Percentiles rank a stretch among this genome's conserved stretches.
Conservation (phyloP, 345 rosid genomes). For the Citrus maxima region DNA sequence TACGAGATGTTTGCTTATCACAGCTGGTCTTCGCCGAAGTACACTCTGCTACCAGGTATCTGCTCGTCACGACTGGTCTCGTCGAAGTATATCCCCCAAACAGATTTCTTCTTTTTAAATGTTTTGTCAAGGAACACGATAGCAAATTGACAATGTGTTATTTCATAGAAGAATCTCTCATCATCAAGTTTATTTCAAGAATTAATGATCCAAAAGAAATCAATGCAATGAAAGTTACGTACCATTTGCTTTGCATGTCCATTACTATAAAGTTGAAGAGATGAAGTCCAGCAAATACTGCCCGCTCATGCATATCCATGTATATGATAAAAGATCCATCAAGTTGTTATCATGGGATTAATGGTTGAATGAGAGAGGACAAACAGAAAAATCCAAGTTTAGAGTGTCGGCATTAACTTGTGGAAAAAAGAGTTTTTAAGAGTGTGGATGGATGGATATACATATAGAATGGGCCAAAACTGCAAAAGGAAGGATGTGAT, state of each 20-base stretch:
- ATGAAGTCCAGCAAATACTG: slow-evolving; percentile 2
- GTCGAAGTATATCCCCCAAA: too few relatives aligned
- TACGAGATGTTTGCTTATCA: too few relatives aligned
- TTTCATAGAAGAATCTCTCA: background rate
- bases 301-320: background rate
- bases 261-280: background rate
- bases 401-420: too few relatives aligned
- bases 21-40: too few relatives aligned
- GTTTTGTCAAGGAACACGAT: background rate
- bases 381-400: background rate
- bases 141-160: too few relatives aligned
- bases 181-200: background rate
- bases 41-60: too few relatives aligned
- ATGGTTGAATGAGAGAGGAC: background rate
- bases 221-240: background rate
- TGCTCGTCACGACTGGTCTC: too few relatives aligned
- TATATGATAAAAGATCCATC: background rate
- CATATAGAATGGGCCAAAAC: background rate
- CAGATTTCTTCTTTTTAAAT: background rate
- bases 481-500: background rate
- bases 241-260: background rate
- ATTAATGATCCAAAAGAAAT: background rate
- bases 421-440: too few relatives aligned
- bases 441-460: too few relatives aligned
- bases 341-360: background rate